Evolutionary conservation across 148 eudicot species (phyloP), one percentile per base, ranked within the genome.

Genomic region (Nepenthes gracilis): DNA sequence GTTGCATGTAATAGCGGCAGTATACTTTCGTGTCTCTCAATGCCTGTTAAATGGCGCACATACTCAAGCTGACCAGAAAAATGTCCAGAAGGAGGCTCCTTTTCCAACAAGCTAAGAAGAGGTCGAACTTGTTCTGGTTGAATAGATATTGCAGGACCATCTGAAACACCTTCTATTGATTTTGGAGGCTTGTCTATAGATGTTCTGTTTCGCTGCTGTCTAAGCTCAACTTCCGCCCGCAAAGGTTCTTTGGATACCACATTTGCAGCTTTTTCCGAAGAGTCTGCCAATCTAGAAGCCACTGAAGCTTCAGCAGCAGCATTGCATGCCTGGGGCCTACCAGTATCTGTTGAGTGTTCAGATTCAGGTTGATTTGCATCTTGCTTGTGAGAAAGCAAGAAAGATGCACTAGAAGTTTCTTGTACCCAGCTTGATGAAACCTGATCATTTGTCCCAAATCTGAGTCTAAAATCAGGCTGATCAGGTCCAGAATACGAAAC

Each of bases 11-110:
- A 66, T 71, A 93, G 83, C 56, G 96, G 99, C 74, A 84, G 71
- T 58, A 82, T 76, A 63, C 78, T 86, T 72, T 93, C 99, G 67
- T 86, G 88, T 59, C 81, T 86, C 67, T 93, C 96, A 67, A 84
- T 76, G 36, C 88, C 95, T 9, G 87, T 71, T 12, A 93, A 75
- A 59, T 84, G 86, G 54, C 83, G 90, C 63, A 80, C 81, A 76
- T 85, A 82, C 67, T 85, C 98, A 52, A 88, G 85, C 75, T 88
- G 98, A 67, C 95, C 90, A 59, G 96, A 93, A 58, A 88, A 81
- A 81, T 84, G 90, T 51, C 89, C 74, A 1, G 96, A 88, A 61
- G 96, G 96, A 47, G 92, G 96, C 65, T 93, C 96, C 76, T 84
- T 93, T 59, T 93, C 99, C 76, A 93, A 68, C 72, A 89, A 82